Conservation (phyloP, 1,284 basidiomycete genomes). For the Sanghuangporus weigelae region DNA sequence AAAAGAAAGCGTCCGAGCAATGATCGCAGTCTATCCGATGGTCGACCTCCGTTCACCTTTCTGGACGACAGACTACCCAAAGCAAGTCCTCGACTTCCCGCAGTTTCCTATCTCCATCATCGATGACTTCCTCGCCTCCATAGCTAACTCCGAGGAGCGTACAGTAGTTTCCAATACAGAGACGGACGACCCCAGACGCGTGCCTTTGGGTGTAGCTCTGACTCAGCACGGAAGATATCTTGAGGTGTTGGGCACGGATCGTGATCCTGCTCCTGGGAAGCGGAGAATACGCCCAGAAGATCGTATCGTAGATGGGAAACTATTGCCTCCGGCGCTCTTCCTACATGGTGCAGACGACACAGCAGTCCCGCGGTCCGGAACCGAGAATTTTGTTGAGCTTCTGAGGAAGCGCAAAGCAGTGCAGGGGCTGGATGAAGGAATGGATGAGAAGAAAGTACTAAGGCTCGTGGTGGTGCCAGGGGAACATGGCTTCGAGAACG, state of each 20-base stretch:
- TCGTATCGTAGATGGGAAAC: constrained; percentile 2
- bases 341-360: constrained; percentile 11
- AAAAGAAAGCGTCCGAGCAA: not conserved
- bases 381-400: constrained; percentile 9
- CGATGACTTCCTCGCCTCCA: constrained; percentile 7
- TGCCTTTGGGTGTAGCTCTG: constrained; percentile 1
- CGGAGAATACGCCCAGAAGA: constrained; percentile 11
- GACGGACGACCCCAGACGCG: not conserved
- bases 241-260: constrained; percentile 5
- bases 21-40: constrained; percentile 9
- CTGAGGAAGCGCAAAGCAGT: constrained; percentile 7
- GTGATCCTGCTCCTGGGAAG: not conserved
- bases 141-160: not conserved
- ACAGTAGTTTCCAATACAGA: constrained; percentile 1
- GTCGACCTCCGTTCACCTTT: constrained; percentile 4
- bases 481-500: constrained; percentile 12
- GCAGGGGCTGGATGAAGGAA: constrained; percentile 3
- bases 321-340: constrained; percentile 12
- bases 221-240: constrained; percentile 3
- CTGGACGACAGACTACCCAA: constrained; percentile 6
- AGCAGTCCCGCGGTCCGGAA: constrained; percentile 4
- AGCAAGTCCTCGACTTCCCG: constrained; percentile 6
- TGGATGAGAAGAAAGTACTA: constrained; percentile 3
- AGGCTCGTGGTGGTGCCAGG: constrained; percentile 2
- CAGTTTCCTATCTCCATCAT: constrained; percentile 8